These are phyloP conservation scores for Myxozyma neglecta DNA, from an alignment of 805 yeast genomes.

Conservation along the genomic window DNA sequence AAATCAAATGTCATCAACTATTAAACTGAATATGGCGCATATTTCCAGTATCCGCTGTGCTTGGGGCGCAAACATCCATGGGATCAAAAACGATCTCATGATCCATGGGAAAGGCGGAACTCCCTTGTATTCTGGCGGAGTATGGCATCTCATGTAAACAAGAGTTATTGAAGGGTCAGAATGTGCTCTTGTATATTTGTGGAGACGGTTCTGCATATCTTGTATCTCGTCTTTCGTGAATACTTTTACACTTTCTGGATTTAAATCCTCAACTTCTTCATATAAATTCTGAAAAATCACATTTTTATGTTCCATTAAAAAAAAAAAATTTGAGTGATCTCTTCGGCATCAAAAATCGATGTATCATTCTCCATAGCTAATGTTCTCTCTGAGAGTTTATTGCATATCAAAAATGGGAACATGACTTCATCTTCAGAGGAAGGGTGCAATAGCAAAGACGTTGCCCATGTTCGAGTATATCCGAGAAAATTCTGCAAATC, in stretches of 20 bases:
- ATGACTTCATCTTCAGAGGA: slow-evolving; percentile 12
- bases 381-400: background rate
- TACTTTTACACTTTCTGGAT: slow-evolving; percentile 6
- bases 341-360: slow-evolving; percentile 4
- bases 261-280: slow-evolving; percentile 15
- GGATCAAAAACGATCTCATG: slow-evolving; percentile 9
- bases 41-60: slow-evolving; percentile 17
- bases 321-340: background rate
- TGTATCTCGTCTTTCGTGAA: slow-evolving; percentile 1
- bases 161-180: slow-evolving; percentile 7
- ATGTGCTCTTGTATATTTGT: slow-evolving; percentile 5
- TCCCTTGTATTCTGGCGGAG: slow-evolving; percentile 13
- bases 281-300: slow-evolving; percentile 8
- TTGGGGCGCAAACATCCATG: slow-evolving; percentile 12
- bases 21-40: slow-evolving; percentile 10
- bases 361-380: slow-evolving; percentile 3
- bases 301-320: slow-evolving; percentile 4
- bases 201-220: background rate
- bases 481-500: slow-evolving; percentile 19
- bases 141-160: slow-evolving; percentile 13
- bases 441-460: slow-evolving; percentile 10
- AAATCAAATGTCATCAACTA: background rate
- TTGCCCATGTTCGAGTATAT: slow-evolving; percentile 12
- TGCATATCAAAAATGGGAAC: slow-evolving; percentile 10
- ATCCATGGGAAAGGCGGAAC: slow-evolving; percentile 19